A percentile compares a stretch with the other conserved stretches of the same genome.
Evolutionary conservation across 495 filamentous ascomycete genomes (phyloP).

Genomic region (Penicillium waksmanii): DNA sequence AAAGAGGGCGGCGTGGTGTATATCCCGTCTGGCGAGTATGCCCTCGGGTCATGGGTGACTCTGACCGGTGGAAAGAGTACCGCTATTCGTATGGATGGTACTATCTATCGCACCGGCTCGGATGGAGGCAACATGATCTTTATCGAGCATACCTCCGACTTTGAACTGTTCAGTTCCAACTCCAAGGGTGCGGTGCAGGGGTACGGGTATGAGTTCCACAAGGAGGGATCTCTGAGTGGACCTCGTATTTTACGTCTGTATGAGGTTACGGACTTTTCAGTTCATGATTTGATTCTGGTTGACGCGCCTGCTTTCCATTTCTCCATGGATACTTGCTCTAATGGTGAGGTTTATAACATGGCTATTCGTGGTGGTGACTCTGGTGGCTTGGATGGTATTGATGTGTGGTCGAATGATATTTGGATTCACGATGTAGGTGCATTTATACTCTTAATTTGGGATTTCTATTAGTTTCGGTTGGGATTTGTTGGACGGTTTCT

Average conservation of each 20-base stretch:
- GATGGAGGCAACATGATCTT: slow-evolving; percentile 56
- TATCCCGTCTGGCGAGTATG: slow-evolving; percentile 42
- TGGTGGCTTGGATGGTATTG: slow-evolving; percentile 56
- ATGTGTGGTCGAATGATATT: slow-evolving; percentile 54
- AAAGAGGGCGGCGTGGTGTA: slow-evolving; percentile 39
- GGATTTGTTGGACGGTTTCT: slow-evolving; percentile 18
- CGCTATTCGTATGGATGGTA: slow-evolving; percentile 54
- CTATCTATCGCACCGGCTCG: slow-evolving; percentile 49
- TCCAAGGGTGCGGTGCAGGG: slow-evolving; percentile 56
- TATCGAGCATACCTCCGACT: slow-evolving; percentile 50
- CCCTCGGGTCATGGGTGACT: slow-evolving; percentile 37
- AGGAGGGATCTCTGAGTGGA: slow-evolving; percentile 24
- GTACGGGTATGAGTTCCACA: slow-evolving; percentile 50
- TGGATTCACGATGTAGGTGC: slow-evolving; percentile 53
- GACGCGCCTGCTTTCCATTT: slow-evolving; percentile 57
- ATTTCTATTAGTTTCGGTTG: neutral
- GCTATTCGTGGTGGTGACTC: slow-evolving; percentile 54
- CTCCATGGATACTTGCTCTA: slow-evolving; percentile 48
- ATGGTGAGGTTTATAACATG: slow-evolving; percentile 57
- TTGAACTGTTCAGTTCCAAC: slow-evolving; percentile 55
- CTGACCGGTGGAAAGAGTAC: slow-evolving; percentile 43
- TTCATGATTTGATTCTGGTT: slow-evolving; percentile 55
- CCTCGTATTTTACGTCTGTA: slow-evolving; percentile 46
- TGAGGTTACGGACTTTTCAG: slow-evolving; percentile 47
- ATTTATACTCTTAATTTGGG: neutral